phyloP scores from a whole-genome alignment of 192 early-diverging fungal species.

The Mycoemilia scoparia region DNA sequence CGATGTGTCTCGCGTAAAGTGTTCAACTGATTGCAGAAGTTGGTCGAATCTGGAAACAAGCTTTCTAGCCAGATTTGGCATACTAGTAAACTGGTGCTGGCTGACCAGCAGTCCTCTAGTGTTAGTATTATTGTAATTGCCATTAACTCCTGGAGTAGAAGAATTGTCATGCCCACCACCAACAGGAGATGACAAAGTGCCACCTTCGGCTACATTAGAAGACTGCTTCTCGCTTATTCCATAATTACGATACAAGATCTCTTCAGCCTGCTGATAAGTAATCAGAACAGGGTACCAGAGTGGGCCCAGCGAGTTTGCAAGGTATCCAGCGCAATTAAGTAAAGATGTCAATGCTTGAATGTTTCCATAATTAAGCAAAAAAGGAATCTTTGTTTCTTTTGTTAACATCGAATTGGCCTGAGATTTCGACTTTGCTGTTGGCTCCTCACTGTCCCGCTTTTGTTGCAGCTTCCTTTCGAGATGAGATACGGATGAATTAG shows the following conservation, averaged over 20 bases:
- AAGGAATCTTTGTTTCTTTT: too few species aligned
- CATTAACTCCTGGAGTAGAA: too few species aligned
- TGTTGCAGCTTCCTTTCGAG: constrained; percentile 11
- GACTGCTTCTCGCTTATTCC: too few species aligned
- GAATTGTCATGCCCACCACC: too few species aligned
- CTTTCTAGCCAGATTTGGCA: too few species aligned
- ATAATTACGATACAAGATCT: constrained; percentile 35
- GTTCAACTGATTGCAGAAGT: not conserved
- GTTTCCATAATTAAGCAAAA: too few species aligned
- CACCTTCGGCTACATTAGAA: not conserved
- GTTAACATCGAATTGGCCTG: too few species aligned
- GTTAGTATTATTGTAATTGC: too few species aligned
- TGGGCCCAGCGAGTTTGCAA: constrained; percentile 53
- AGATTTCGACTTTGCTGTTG: too few species aligned
- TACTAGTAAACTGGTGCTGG: too few species aligned
- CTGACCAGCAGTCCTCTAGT: too few species aligned
- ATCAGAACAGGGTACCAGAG: constrained; percentile 79
- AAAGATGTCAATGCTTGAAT: constrained; percentile 56
- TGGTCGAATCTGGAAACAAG: not conserved
- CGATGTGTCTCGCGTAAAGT: constrained; percentile 1
- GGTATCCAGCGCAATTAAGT: constrained; percentile 47
- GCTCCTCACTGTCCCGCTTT: too few species aligned
- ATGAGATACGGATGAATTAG: constrained; percentile 24
- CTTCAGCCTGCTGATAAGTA: constrained; percentile 74
- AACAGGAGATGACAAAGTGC: not conserved